Conservation (phyloP, 2,329 filamentous ascomycete genomes). For the Fusarium nodosum region DNA sequence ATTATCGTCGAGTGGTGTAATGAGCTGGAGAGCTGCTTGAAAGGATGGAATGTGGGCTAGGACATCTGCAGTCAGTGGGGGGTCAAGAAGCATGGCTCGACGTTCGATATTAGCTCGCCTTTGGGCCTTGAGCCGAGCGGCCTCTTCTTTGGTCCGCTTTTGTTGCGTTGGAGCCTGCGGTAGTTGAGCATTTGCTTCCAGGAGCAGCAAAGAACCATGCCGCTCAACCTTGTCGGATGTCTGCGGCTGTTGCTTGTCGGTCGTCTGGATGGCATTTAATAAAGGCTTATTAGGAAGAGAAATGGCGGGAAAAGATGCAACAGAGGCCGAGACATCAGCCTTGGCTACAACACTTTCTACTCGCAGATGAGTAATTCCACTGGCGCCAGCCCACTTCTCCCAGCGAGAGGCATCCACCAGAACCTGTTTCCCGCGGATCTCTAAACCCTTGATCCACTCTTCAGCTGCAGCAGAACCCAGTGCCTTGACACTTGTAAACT, state of each 20-base stretch:
- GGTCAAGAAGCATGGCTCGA: slow-evolving; percentile 74
- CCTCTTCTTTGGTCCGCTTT: slow-evolving; percentile 72
- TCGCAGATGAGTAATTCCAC: slow-evolving; percentile 58
- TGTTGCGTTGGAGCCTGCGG: slow-evolving; percentile 46
- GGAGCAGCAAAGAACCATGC: slow-evolving; percentile 5
- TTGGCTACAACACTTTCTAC: slow-evolving; percentile 27
- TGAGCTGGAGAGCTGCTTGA: slow-evolving; percentile 78
- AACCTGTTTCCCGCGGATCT: slow-evolving; percentile 70
- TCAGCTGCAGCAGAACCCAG: slow-evolving; percentile 77
- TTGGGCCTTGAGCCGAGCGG: slow-evolving; percentile 72
- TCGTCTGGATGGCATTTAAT: not conserved
- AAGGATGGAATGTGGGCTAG: slow-evolving; percentile 80
- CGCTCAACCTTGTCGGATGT: slow-evolving; percentile 11
- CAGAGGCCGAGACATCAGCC: not conserved
- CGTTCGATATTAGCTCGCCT: slow-evolving; percentile 79
- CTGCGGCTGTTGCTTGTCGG: slow-evolving; percentile 15
- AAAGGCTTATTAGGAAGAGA: slow-evolving; percentile 5
- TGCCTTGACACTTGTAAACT: slow-evolving; percentile 73
- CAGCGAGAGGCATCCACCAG: slow-evolving; percentile 75
- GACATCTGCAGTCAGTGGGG: slow-evolving; percentile 72
- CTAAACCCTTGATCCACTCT: slow-evolving; percentile 84
- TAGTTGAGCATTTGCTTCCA: slow-evolving; percentile 15
- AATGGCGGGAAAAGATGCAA: not conserved
- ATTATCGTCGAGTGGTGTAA: slow-evolving; percentile 74
- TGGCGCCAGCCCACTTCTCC: slow-evolving; percentile 77